phyloP scores from a whole-genome alignment of 176 grass and related monocot genomes.

The Saccharum spontaneum region DNA sequence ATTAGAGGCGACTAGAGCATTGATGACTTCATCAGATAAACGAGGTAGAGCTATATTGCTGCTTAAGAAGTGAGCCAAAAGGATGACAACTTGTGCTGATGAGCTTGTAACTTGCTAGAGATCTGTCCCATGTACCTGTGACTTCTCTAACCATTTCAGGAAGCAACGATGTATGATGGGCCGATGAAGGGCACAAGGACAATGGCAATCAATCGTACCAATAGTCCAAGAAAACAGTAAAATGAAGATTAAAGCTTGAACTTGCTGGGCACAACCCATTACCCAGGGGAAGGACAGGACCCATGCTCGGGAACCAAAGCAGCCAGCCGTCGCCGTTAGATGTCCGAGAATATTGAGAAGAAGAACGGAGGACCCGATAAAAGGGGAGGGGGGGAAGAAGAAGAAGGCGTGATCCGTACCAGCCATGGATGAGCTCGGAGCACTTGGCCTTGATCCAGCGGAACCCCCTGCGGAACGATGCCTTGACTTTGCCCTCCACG shows the following conservation, averaged over 20 bases:
- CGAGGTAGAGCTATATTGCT: not conserved
- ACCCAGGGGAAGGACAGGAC: not conserved
- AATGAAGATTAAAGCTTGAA: not conserved
- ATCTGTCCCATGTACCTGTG: not conserved
- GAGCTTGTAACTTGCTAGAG: not conserved
- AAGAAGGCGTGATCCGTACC: constrained; percentile 40
- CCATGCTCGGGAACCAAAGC: constrained; percentile 9
- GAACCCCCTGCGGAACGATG: constrained; percentile 78
- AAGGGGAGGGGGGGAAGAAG: not conserved
- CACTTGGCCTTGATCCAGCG: constrained; percentile 98
- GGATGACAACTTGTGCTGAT: not conserved
- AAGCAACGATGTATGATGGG: not conserved
- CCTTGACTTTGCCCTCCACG: constrained; percentile 88
- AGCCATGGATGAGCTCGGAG: constrained; percentile 80
- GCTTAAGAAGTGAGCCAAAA: not conserved
- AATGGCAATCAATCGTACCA: not conserved
- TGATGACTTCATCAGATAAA: not conserved
- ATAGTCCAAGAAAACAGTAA: not conserved
- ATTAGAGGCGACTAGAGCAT: constrained; percentile 2
- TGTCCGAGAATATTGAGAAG: not conserved
- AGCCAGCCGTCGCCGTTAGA: not conserved
- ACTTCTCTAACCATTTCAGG: not conserved
- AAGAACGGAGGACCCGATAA: not conserved
- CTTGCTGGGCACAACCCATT: not conserved
- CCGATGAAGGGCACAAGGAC: not conserved